Percentiles rank a stretch among this genome's conserved stretches.
Evolutionary conservation across 306 rosid species (phyloP).

Genomic region (Cucumis cinereus): DNA sequence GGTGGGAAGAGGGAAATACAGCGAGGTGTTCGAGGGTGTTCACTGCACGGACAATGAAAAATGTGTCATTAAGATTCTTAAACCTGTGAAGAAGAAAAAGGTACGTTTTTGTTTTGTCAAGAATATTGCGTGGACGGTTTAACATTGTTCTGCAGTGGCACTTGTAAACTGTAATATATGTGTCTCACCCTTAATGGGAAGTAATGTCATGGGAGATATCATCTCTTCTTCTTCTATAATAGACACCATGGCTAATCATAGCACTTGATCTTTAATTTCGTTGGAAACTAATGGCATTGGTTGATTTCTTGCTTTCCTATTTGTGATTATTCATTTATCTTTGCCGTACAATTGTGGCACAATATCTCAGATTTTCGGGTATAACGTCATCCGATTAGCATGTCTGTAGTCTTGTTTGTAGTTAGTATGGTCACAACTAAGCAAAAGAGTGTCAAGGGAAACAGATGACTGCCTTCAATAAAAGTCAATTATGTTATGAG

Average conservation of each 20-base stretch:
- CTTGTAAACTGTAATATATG: neutral
- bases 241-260: neutral
- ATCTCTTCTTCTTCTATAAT: neutral
- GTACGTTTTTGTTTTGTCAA: neutral
- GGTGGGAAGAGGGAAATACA: slow-evolving; percentile 91
- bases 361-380: neutral
- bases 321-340: neutral
- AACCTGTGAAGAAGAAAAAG: slow-evolving; percentile 96
- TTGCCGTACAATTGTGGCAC: neutral
- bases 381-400: too few relatives aligned
- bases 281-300: neutral
- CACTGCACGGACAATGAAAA: slow-evolving; percentile 78
- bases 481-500: neutral
- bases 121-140: neutral
- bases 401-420: neutral
- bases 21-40: slow-evolving; percentile 95
- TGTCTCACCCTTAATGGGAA: neutral
- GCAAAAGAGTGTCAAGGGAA: neutral
- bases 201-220: neutral
- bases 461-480: neutral
- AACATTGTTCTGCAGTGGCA: neutral
- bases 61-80: slow-evolving; percentile 91
- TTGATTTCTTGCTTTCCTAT: neutral
- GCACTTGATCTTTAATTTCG: neutral
- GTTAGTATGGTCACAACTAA: neutral